A percentile compares a stretch with the other conserved stretches of the same genome.
Conservation (phyloP, 2,329 filamentous ascomycete species). For the Dendrostoma leiphaemia region DNA sequence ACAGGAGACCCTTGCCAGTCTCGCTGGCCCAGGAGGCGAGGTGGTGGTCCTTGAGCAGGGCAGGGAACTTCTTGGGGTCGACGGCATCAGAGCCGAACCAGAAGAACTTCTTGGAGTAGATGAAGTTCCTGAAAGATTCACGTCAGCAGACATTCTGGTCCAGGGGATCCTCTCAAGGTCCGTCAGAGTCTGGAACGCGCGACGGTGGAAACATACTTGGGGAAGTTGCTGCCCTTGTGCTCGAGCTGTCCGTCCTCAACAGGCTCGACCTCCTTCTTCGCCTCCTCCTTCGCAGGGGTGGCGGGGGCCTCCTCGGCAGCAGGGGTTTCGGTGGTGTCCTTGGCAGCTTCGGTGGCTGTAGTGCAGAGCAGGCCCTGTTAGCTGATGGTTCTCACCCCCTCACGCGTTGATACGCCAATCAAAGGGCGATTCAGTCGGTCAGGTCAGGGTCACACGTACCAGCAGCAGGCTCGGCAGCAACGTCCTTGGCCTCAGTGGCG, state of each 20-base stretch:
- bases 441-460: constrained; percentile 11
- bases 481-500: constrained; percentile 20
- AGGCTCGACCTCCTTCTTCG: constrained; percentile 42
- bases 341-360: constrained; percentile 27
- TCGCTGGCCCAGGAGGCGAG: constrained; percentile 86
- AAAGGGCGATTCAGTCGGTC: too few species aligned
- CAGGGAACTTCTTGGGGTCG: constrained; percentile 68
- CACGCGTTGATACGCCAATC: too few species aligned
- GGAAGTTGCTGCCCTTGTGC: constrained; percentile 82
- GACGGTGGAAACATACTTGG: too few species aligned
- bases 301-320: constrained; percentile 35
- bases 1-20: constrained; percentile 93
- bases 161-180: too few species aligned
- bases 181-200: too few species aligned
- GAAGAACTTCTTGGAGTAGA: constrained; percentile 92
- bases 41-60: constrained; percentile 80
- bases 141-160: constrained; percentile 30
- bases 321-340: constrained; percentile 34
- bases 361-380: neutral
- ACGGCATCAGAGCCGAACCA: constrained; percentile 76
- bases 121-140: constrained; percentile 64
- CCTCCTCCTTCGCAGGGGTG: constrained; percentile 36
- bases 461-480: constrained; percentile 15
- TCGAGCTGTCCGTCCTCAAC: constrained; percentile 80
- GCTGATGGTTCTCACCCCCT: constrained; percentile 20